Conservation (phyloP, 371 early-diverging fungal species). For the Zopfochytrium polystomum region DNA sequence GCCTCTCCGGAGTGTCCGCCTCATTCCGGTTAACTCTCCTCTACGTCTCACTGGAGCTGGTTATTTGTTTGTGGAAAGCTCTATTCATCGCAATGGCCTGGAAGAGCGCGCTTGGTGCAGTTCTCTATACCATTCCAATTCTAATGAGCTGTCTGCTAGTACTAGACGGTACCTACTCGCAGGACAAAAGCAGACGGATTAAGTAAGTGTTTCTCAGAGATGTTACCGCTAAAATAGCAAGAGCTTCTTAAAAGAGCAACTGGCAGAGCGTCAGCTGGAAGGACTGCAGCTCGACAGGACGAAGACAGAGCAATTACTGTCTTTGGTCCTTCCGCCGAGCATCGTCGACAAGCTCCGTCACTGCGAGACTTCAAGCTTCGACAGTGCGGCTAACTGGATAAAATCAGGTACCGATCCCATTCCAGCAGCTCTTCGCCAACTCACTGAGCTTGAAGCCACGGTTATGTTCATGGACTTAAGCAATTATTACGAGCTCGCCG, state of each 20-base stretch:
- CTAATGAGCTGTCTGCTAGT: constrained; percentile 8
- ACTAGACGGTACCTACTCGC: constrained; percentile 9
- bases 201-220: constrained; percentile 20
- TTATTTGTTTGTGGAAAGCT: no score
- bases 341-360: constrained; percentile 39
- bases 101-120: no score
- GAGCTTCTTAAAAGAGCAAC: constrained; percentile 37
- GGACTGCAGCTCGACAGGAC: constrained; percentile 29
- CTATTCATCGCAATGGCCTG: no score
- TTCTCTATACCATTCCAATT: constrained; percentile 17
- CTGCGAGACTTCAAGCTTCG: constrained; percentile 32
- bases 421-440: no score
- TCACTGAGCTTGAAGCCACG: no score
- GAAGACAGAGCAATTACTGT: constrained; percentile 43
- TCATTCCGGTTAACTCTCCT: no score
- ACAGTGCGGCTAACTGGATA: constrained; percentile 37
- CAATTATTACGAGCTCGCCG: constrained; percentile 40
- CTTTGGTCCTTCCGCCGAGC: constrained; percentile 37
- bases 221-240: constrained; percentile 34
- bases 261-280: constrained; percentile 30
- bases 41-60: no score
- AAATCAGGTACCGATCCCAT: constrained; percentile 26
- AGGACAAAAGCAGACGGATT: constrained; percentile 23
- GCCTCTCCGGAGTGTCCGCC: no score
- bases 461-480: constrained; percentile 47